Evolutionary conservation across 2,329 filamentous ascomycete species (phyloP).

Genomic region (Ophiostoma piceae): DNA sequence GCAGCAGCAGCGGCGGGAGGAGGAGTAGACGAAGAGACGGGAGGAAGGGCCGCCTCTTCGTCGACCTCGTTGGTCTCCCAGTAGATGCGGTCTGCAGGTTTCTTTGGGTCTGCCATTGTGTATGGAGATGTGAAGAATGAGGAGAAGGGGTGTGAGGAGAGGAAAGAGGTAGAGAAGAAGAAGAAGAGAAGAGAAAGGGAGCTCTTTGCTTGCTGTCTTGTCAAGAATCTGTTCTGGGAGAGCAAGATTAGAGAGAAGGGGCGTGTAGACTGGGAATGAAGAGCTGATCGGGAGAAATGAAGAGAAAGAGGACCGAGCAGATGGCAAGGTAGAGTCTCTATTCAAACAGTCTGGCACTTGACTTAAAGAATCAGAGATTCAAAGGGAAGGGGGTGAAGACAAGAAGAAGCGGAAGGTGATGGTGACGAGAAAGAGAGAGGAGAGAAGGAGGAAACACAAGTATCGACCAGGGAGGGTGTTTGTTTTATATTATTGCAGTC

Average conservation of each 20-base stretch:
- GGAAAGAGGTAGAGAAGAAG: not conserved
- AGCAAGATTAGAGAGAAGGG: not conserved
- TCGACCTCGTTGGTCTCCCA: conserved; percentile 18
- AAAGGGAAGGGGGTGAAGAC: not conserved
- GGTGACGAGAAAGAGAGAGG: conserved; percentile 2
- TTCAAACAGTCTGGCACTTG: not conserved
- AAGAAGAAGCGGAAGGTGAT: not conserved
- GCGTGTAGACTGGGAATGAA: not conserved
- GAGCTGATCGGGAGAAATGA: not conserved
- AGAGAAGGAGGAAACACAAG: conserved; percentile 16
- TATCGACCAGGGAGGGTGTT: not conserved
- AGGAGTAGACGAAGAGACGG: not conserved
- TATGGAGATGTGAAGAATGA: not conserved
- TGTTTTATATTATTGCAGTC: conserved; percentile 4
- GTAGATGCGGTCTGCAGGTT: conserved; percentile 20
- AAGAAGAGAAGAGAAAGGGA: not conserved
- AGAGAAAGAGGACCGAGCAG: not conserved
- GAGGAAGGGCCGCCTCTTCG: conserved; percentile 21
- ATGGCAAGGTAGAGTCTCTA: not conserved
- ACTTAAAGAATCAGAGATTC: not conserved
- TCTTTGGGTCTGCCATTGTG: conserved; percentile 19
- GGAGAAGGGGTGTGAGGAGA: not conserved
- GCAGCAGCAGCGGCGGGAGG: not conserved
- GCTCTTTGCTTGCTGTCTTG: not conserved
- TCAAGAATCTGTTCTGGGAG: not conserved